Base-by-base conservation (phyloP, 768 basidiomycete species). In the Trametes coccinea region DNA sequence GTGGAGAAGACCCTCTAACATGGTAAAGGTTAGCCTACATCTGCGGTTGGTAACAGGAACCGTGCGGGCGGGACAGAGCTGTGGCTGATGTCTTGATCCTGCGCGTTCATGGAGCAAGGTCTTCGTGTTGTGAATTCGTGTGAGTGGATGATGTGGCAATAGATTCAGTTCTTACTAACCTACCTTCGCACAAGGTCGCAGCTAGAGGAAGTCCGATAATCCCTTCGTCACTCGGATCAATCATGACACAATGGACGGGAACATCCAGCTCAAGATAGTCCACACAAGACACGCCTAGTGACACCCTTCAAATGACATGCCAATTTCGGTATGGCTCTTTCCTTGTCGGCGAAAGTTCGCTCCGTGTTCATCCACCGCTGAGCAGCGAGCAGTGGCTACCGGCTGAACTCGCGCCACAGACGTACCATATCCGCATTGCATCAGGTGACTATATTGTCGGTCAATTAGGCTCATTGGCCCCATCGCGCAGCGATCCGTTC, bases 381-480 rank as follows among this genome's bases (percentile, higher is more conserved):
- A 43, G 41, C 5, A 8, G 10, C 10, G n/a, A n/a, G 13, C 41
- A 14, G n/a, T n/a, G n/a, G 41, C 41, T 14, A 9, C 14, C 56
- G 56, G 47, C 29, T 34, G 39, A 39, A n/a, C 37, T 40, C 46
- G 37, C 46, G 46, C 47, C 46, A 57, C 56, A 33, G 45, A 46
- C 45, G 54, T 56, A 27, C 51, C 6, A 37, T 5, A 37, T 37
- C 22, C 22, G 22, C 22, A 22, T 22, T 22, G 22, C 22, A 22
- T 22, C 22, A 22, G 22, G 22, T 22, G 22, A 22, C 22, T 22
- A 22, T 22, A 22, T 22, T 22, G 22, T 22, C 22, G 22, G 22
- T 22, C 22, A 22, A 22, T 22, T 1, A 22, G 22, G 22, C 22
- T 22, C 22, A 22, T 22, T 22, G 22, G 22, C 22, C 22, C 22